phyloP scores from a whole-genome alignment of 495 filamentous ascomycete species.

The Aspergillus haitiensis region DNA sequence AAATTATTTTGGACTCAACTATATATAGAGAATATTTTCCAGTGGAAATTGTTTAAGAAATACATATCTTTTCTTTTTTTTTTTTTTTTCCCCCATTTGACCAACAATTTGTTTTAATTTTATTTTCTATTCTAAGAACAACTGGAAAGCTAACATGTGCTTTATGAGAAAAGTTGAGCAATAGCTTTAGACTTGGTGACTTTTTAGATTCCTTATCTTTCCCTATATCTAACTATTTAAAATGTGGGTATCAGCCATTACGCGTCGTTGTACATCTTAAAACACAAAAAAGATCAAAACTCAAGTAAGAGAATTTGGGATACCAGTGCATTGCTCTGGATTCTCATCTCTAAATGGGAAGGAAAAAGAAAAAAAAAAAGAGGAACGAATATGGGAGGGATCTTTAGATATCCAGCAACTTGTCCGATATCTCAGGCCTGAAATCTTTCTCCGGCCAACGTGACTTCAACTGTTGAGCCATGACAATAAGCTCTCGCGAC shows the following conservation, averaged over 20 bases:
- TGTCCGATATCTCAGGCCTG: conserved; percentile 23
- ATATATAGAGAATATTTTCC: too few relatives aligned
- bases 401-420: conserved; percentile 22
- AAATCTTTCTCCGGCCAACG: conserved; percentile 29
- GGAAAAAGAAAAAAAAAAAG: too few relatives aligned
- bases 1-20: too few relatives aligned
- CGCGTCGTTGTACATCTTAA: neutral
- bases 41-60: too few relatives aligned
- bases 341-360: too few relatives aligned
- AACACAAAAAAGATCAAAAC: conserved; percentile 6
- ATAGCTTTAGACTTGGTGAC: neutral
- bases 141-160: too few relatives aligned
- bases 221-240: neutral
- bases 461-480: conserved; percentile 12
- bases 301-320: neutral
- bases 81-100: neutral
- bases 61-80: neutral
- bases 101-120: too few relatives aligned
- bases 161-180: too few relatives aligned
- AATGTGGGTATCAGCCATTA: conserved; percentile 5
- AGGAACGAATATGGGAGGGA: too few relatives aligned
- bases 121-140: too few relatives aligned
- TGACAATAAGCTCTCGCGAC: neutral
- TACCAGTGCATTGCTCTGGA: too few relatives aligned
- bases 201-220: neutral